Evolutionary conservation across 1,139 yeast genomes (phyloP), one percentile per base, ranked within the genome.

Genomic region (Lizanozyma gosingica): DNA sequence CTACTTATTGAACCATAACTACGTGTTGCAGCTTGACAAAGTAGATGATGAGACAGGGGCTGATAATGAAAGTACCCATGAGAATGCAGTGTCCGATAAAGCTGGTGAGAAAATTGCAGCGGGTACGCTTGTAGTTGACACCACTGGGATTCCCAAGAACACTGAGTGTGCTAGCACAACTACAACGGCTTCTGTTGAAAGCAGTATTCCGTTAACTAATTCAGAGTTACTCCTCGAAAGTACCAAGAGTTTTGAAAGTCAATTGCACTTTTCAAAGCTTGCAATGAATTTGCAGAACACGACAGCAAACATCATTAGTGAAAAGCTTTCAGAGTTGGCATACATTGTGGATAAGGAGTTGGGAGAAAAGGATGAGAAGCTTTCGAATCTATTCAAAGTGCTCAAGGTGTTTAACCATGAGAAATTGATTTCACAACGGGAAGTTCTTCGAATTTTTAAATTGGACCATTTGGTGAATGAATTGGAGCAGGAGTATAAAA

Each of bases 1-100:
- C 52, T 80, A 80, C 65, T 60, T 80, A 45, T 65, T 66, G 35
- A 71, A 69, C 39, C 68, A 69, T 45, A 71, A 67, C 46, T 59
- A 22, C 11, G 29, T 22, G 6, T 22, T 22, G 29, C 29, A 22
- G 11, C 29, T 22, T 22, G 29, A 11, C 15, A 22, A 22, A 22
- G 29, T 6, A 6, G 11, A 22, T 22, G 29, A 22, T 22, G 29
- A 22, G 9, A 11, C 6, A 6, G 29, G 11, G 11, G 9, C 6
- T 6, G 11, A 6, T 6, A 11, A 22, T 22, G 29, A 22, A 22
- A 11, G 29, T 6, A 11, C 11, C 11, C n/a, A n/a, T n/a, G 29
- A 22, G 11, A 22, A 22, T 22, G 9, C 29, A 6, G 9, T 22
- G 29, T 11, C 29, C 6, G 6, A 6, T 6, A 22, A 22, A 22